Evolutionary conservation across 352 stramenopile genomes (phyloP), one percentile per base, ranked within the genome.

Genomic region (Phytopythium vexans): DNA sequence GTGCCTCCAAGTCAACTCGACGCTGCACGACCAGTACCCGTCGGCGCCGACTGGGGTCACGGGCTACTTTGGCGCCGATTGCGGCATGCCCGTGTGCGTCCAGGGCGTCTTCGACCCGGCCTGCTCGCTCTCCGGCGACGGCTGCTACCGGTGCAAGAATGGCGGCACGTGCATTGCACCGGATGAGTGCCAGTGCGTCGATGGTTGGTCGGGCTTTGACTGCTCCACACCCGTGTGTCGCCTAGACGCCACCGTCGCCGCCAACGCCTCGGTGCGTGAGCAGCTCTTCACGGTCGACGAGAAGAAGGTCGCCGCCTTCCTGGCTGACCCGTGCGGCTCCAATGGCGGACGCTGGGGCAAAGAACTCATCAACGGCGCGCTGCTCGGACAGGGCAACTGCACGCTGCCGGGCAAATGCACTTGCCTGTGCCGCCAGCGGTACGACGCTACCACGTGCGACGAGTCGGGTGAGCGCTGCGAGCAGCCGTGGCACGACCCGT

Each of bases 211-310:
- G 10, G 96, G 96, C 10, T 98, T 96, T 56, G 96, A 98, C 64
- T 99, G 96, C 70, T 72, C 67, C 48, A 89, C 78, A 35, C 96
- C 96, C 1, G 78, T 98, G 4, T 99, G 96, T 52, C 67, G 79
- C 41, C 54, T 94, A 33, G 16, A 35, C 0, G 10, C 36, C 6
- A 49, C 63, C 12, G 70, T 72, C 39, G 56, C 52, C 14, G 51
- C 86, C 32, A 83, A 71, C 8, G 54, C 54, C 8, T 68, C 92
- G 3, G 79, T 96, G 37, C 76, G 87, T 6, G 61, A 60, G 8
- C 79, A 98, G 55, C 76, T 99, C 36, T 93, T 97, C 65, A 99
- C 96, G 2, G 88, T 96, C 10, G 95, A 98, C 60, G 82, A 97
- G 49, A 58, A 74, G 31, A 98, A 98, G 59, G 81, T 99, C 1